Evolutionary conservation across 106 monocot species (phyloP).

Genomic region (Platanthera guangdongensis): DNA sequence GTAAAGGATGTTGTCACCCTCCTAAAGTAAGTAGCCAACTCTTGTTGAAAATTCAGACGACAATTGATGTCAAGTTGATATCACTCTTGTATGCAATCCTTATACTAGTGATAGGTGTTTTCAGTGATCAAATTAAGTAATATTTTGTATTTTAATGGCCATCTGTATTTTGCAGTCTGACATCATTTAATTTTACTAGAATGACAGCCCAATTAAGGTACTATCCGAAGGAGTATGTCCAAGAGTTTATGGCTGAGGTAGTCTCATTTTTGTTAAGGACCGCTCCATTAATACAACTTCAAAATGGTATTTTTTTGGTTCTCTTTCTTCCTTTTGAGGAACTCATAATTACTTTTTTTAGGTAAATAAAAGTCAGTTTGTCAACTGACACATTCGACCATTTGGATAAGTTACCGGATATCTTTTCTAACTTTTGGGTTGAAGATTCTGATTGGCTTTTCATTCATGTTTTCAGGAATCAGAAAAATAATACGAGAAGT

Average conservation of each 20-base stretch:
- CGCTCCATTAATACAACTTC: slow-evolving; percentile 47
- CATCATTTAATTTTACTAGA: slow-evolving; percentile 19
- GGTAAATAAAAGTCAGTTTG: too few relatives aligned
- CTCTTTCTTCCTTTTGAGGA: neutral
- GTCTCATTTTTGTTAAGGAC: slow-evolving; percentile 86
- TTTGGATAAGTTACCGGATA: neutral
- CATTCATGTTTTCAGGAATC: slow-evolving; percentile 39
- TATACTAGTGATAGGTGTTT: neutral
- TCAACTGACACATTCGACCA: neutral
- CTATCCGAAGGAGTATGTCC: slow-evolving; percentile 70
- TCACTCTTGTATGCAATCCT: neutral
- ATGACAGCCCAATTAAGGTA: slow-evolving; percentile 54
- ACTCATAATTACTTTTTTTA: neutral
- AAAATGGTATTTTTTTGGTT: slow-evolving; percentile 39
- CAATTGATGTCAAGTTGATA: neutral
- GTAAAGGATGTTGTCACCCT: slow-evolving; percentile 51
- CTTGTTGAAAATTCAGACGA: neutral
- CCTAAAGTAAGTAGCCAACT: slow-evolving; percentile 47
- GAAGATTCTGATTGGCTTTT: neutral
- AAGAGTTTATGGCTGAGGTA: slow-evolving; percentile 85
- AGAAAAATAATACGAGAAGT: slow-evolving; percentile 48
- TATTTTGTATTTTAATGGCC: neutral
- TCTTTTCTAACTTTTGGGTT: neutral
- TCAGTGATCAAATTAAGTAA: neutral
- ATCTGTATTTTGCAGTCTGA: neutral